These are phyloP conservation scores for Termitomyces sp. DNA, from an alignment of 768 basidiomycete genomes.

Conservation along the genomic window DNA sequence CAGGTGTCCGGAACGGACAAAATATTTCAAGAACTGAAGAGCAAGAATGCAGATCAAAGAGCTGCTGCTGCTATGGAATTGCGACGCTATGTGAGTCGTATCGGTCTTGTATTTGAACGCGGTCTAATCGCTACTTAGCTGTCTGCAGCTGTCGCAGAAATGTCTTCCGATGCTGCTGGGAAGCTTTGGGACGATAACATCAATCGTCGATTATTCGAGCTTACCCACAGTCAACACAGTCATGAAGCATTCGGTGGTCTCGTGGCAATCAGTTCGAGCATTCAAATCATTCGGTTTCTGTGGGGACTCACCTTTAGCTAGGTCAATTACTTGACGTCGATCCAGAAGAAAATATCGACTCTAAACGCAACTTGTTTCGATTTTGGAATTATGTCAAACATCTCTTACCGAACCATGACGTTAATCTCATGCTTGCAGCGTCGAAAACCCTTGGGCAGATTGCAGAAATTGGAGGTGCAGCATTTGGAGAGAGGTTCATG, in stretches of 20 bases:
- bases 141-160: conserved; percentile 65
- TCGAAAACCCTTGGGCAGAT: conserved; percentile 91
- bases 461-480: conserved; percentile 73
- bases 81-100: conserved; percentile 59
- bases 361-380: conserved; percentile 74
- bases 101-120: not conserved
- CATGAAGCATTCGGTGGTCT: conserved; percentile 84
- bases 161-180: conserved; percentile 73
- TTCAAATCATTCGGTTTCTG: not conserved
- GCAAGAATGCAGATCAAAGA: conserved; percentile 58
- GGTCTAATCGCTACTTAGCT: conserved; percentile 40
- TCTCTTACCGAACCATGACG: conserved; percentile 84
- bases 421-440: conserved; percentile 90
- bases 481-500: conserved; percentile 87
- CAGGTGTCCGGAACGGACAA: conserved; percentile 54
- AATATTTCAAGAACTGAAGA: conserved; percentile 65
- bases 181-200: conserved; percentile 87
- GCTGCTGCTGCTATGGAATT: conserved; percentile 66
- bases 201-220: conserved; percentile 71
- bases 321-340: conserved; percentile 76
- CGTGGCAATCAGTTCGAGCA: conserved; percentile 70
- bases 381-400: conserved; percentile 93
- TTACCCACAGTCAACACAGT: conserved; percentile 75
- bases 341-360: conserved; percentile 76
- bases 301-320: conserved; percentile 15